phyloP scores from a whole-genome alignment of 148 eudicot genomes.

The Cornus suecica region DNA sequence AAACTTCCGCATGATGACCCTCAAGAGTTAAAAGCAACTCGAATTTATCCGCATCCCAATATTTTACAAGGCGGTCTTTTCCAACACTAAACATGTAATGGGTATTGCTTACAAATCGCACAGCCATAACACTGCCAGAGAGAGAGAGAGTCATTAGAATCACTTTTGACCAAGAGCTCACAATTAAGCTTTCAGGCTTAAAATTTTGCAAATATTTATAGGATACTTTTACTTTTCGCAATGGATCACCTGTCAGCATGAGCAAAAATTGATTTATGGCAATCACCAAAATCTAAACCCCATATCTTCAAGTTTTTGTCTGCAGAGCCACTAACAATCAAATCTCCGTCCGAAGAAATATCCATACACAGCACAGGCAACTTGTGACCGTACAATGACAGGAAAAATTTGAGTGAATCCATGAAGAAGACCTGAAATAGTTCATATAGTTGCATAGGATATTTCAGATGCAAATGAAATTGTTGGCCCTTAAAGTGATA shows the following conservation, averaged over 20 bases:
- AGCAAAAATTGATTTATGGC: constrained; percentile 94
- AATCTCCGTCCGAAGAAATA: constrained; percentile 90
- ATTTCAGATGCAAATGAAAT: background rate
- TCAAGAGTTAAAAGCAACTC: constrained; percentile 91
- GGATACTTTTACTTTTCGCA: background rate
- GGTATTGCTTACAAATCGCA: constrained; percentile 80
- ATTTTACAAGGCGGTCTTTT: constrained; percentile 82
- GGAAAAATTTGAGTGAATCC: constrained; percentile 81
- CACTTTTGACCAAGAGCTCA: background rate
- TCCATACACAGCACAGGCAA: constrained; percentile 96
- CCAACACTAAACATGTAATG: constrained; percentile 98
- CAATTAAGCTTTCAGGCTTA: background rate
- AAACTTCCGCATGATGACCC: constrained; percentile 94
- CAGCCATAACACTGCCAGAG: constrained; percentile 86
- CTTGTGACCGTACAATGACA: constrained; percentile 85
- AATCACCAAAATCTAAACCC: constrained; percentile 98
- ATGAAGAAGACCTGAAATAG: constrained; percentile 64
- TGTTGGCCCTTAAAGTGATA: constrained; percentile 1
- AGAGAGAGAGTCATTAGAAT: constrained; percentile 6
- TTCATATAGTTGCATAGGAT: background rate
- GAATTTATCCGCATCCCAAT: constrained; percentile 99
- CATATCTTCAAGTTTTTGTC: constrained; percentile 96
- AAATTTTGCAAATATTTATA: background rate
- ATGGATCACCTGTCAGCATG: constrained; percentile 77
- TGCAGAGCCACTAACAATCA: constrained; percentile 88